Percentiles rank a stretch among this genome's conserved stretches.
Conservation (phyloP, 139 green algal species). For the Pleodorina starrii region DNA sequence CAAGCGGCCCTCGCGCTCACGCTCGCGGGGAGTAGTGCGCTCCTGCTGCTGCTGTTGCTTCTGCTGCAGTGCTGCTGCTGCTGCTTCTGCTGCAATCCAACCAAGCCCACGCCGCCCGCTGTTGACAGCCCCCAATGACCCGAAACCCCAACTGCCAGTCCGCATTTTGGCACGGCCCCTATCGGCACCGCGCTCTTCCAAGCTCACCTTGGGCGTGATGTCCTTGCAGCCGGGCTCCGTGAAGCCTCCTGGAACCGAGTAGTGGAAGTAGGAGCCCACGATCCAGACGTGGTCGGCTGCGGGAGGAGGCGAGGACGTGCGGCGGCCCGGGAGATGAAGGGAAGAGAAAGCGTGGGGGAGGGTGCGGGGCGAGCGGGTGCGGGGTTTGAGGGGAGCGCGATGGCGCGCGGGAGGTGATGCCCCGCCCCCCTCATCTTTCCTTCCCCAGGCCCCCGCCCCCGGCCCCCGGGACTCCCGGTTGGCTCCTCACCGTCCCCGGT, state of each 20-base stretch:
- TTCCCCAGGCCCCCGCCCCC: neutral
- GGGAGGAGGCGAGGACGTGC: neutral
- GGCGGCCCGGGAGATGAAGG: neutral
- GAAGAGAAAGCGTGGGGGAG: neutral
- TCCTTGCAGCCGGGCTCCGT: conserved; percentile 74
- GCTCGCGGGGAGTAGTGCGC: neutral
- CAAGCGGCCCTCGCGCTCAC: too few species aligned
- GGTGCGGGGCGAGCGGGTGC: neutral
- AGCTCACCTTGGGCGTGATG: conserved; percentile 76
- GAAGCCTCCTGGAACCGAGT: conserved; percentile 85
- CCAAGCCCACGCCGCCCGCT: neutral
- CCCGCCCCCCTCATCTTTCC: neutral
- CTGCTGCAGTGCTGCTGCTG: neutral
- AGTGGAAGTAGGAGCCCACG: conserved; percentile 95
- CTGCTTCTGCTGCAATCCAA: neutral
- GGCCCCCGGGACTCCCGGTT: neutral
- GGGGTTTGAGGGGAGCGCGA: neutral
- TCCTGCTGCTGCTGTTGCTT: neutral
- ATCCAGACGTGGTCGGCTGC: conserved; percentile 80
- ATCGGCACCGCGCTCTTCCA: too few species aligned
- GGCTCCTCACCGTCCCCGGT: conserved; percentile 53
- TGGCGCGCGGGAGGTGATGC: too few species aligned
- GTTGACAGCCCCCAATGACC: neutral
- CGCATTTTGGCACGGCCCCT: too few species aligned
- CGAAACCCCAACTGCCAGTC: too few species aligned